Evolutionary conservation across 257 asterid genomes (phyloP), one percentile per base, ranked within the genome.

Genomic region (Nicotiana noctiflora): DNA sequence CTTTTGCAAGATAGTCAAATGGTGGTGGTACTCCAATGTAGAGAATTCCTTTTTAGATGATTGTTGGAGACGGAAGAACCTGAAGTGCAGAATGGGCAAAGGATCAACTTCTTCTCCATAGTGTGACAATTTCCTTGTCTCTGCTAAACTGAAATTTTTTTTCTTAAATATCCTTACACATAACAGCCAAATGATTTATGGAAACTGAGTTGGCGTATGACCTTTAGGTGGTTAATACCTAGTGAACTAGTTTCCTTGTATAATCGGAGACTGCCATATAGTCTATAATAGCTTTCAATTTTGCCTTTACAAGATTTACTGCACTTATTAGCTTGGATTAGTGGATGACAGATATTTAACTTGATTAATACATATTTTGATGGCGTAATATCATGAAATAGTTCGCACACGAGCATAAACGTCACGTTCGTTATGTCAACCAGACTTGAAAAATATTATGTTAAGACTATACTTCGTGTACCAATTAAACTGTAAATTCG

Each of bases 201-300:
- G 56, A 51, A 14, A 51, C 49, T 40, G 49, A 13, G 56, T 51
- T 51, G 18, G 17, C 56, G 4, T 3, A 12, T 44, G 57, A 70
- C 7, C 13, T 51, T 70, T 44, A 70, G 21, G 77, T 12, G 59
- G n/a, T 70, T 70, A 70, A 23, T 49, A 59, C 61, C 74, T 21
- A 49, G 61, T 74, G 61, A 46, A 74, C 62, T 74, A 23, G 79
- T 74, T 74, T 74, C 61, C 18, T 49, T 74, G 79, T 74, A 74
- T 49, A 74, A 51, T 13, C 17, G 15, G 56, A 51, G 56, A 51
- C 13, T 51, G 18, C 62, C 61, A 74, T 74, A 74, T 49, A 14
- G 3, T 49, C 44, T 25, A 21, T 32, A 15, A 49, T 23, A 72
- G 21, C 56, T 70, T 72, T 46, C 19, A 70, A 13, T 72, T 72